Base-by-base conservation (phyloP, 2,329 filamentous ascomycete species). In the Tolypocladium endophyticum region DNA sequence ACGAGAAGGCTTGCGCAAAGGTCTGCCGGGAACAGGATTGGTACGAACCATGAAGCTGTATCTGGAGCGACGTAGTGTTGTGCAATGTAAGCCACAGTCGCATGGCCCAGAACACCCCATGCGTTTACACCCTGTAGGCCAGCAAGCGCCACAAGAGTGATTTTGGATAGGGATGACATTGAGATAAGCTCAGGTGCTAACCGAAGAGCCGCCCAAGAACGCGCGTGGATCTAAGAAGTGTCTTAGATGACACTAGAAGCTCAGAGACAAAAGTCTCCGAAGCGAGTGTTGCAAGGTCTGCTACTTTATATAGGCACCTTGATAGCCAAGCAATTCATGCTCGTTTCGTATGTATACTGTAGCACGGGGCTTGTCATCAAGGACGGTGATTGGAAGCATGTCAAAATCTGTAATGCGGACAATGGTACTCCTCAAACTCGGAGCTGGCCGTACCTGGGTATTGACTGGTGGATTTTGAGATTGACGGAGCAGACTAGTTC, bases 71-170 rank as follows among this genome's bases (percentile, higher is more conserved):
- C 74, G 64, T 80, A 81, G 68, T 79, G 74, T 57, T 73, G 74
- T 1, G 80, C 80, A 52, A 83, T 68, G 66, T 81, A 81, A 25
- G 80, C 81, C n/a, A 83, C 73, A 0, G 81, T 79, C 62, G 78
- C 77, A 66, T 83, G 81, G 62, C 80, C 80, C 61, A 77, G 72
- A 9, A 69, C 68, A 16, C 76, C 76, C 76, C 76, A 78, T 59
- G 76, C 76, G 30, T 60, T 36, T 11, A 53, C 65, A 28, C 63
- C 61, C 25, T 63, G 63, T 25, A 63, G 52, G 9, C 61, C 53
- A 23, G 60, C 57, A 35, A 66, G 60, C 53, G 60, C 53, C 33
- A 60, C 38, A 23, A 66, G 53, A 25, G 60, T 58, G n/a, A 58
- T 39, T 30, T 58, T 62, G 47, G 58, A 59, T 33, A 62, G 36